Percentiles rank a stretch among this genome's conserved stretches.
Conservation (phyloP, 2,329 filamentous ascomycete species). For the Ascomycota sp. region DNA sequence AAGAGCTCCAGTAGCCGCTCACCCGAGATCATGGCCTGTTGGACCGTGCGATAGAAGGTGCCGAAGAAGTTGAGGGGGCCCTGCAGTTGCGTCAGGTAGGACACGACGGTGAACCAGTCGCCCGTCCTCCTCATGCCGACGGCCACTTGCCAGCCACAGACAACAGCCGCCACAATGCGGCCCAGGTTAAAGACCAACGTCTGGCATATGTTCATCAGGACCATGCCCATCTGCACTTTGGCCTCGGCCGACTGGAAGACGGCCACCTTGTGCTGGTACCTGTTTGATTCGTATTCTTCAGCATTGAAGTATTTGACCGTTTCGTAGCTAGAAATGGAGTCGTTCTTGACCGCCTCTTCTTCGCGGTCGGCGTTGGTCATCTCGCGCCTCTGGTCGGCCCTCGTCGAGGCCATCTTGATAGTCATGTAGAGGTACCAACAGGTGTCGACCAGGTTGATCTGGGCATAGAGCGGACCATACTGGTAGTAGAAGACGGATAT, state of each 20-base stretch:
- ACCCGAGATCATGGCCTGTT: conserved; percentile 91
- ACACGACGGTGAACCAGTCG: conserved; percentile 50
- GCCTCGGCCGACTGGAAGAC: conserved; percentile 55
- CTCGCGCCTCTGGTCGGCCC: conserved; percentile 70
- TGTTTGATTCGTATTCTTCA: conserved; percentile 53
- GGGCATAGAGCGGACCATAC: conserved; percentile 51
- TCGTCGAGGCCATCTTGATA: conserved; percentile 82
- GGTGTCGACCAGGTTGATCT: conserved; percentile 73
- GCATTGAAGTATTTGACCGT: conserved; percentile 83
- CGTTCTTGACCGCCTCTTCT: conserved; percentile 93
- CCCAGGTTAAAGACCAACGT: conserved; percentile 61
- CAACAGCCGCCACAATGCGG: conserved; percentile 46
- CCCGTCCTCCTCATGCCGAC: conserved; percentile 41
- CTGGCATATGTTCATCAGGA: conserved; percentile 61
- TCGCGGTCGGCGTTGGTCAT: conserved; percentile 92
- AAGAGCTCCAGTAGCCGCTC: conserved; percentile 89
- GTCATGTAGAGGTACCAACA: conserved; percentile 95
- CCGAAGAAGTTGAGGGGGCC: conserved; percentile 72
- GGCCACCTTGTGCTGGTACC: conserved; percentile 47
- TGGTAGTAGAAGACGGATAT: conserved; percentile 50
- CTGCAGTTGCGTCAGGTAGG: conserved; percentile 61
- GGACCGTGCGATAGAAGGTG: conserved; percentile 86
- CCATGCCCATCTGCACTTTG: conserved; percentile 53
- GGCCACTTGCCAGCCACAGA: conserved; percentile 57
- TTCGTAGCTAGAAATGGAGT: conserved; percentile 97